Evolutionary conservation across 768 basidiomycete genomes (phyloP), one percentile per base, ranked within the genome.

Genomic region (Trametes cingulata): DNA sequence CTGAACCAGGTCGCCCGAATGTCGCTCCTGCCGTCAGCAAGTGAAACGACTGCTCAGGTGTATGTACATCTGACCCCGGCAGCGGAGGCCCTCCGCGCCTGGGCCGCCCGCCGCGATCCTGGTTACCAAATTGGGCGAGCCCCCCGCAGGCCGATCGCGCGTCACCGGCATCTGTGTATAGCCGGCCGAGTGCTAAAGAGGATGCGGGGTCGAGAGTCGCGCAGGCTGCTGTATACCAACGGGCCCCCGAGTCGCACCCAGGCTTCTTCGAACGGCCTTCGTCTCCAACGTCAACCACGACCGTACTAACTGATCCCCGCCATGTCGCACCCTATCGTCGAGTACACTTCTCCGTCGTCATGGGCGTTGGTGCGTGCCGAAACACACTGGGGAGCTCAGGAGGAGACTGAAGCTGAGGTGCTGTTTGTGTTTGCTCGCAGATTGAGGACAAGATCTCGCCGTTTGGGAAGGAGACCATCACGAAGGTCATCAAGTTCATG

Each of bases 371-470:
- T 93, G 62, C 29, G 82, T 76, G 39, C 55, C 10, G 47, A 29
- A n/a, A 22, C 2, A 13, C 33, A 35, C 33, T n/a, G 37, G 13
- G 20, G 33, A 14, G 10, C 8, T n/a, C 27, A 10, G 22, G 27
- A 20, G 43, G 39, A 27, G 1, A 20, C 13, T 14, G 17, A 14
- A 29, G 25, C 2, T 15, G 2, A 27, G 20, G 49, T 56, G 56
- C 50, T 27, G 12, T 20, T 25, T 5, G 60, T 68, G 19, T 68
- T 56, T 39, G 2, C 58, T 48, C 36, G 33, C 14, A 93, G 91
- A 77, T 95, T 60, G 91, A 96, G 77, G 88, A 92, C 81, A 95
- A 93, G 77, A 92, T 98, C 82, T 92, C 93, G 6, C 84, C 88
- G 7, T 91, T 82, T 67, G 97, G 88, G 20, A 95, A 94, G 75